Evolutionary conservation across 768 basidiomycete genomes (phyloP).

Genomic region (Calocybe gangraenosa): DNA sequence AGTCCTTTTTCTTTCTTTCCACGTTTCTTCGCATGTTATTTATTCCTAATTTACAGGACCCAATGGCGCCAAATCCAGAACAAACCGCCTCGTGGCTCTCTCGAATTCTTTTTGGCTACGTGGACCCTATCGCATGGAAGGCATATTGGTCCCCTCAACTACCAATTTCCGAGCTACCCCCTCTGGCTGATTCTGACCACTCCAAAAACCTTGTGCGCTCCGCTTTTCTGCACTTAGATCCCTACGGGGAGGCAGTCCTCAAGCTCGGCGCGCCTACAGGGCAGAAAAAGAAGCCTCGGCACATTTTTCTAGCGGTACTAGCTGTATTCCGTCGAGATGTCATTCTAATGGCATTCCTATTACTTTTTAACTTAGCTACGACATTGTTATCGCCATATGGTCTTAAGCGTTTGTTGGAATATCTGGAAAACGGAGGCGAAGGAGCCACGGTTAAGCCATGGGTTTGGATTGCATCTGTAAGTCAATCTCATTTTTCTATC

Average conservation of each 20-base stretch:
- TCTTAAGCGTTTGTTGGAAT: conserved; percentile 37
- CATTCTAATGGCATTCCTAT: conserved; percentile 19
- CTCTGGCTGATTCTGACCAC: conserved; percentile 59
- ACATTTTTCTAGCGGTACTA: conserved; percentile 42
- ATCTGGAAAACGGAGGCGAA: conserved; percentile 40
- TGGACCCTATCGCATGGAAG: conserved; percentile 45
- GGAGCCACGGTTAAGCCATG: conserved; percentile 52
- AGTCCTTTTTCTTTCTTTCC: background rate
- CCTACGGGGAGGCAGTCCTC: conserved; percentile 18
- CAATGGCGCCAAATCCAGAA: conserved; percentile 36
- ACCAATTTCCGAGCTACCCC: conserved; percentile 48
- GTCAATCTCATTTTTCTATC: conserved; percentile 35
- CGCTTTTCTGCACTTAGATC: conserved; percentile 21
- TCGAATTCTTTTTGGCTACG: conserved; percentile 41
- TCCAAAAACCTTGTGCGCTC: conserved; percentile 21
- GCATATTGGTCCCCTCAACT: conserved; percentile 43
- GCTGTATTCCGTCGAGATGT: conserved; percentile 30
- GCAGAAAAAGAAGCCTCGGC: conserved; percentile 25
- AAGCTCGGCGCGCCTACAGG: conserved; percentile 30
- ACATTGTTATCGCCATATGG: conserved; percentile 31
- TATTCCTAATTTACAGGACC: no score
- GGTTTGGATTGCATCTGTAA: conserved; percentile 51
- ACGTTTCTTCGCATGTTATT: background rate
- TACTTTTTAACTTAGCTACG: conserved; percentile 20
- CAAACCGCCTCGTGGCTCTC: conserved; percentile 46